These are phyloP conservation scores for Myriosclerotinia curreyana DNA, from an alignment of 2,329 filamentous ascomycete species.

Conservation along the genomic window DNA sequence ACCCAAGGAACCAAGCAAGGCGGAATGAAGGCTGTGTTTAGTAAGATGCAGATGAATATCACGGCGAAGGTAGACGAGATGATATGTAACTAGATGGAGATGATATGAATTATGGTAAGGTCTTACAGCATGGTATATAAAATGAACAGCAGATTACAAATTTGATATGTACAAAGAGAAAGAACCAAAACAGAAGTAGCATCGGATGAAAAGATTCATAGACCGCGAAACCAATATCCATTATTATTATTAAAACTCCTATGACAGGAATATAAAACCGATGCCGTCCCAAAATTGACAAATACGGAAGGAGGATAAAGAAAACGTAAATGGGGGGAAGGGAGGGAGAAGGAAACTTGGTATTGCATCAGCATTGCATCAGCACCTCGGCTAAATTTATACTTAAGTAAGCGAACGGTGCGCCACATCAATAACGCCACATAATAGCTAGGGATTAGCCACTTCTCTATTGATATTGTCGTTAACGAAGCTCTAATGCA, in stretches of 20 bases:
- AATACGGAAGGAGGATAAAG: slow-evolving; percentile 2
- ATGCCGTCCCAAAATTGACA: not conserved
- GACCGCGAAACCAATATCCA: not conserved
- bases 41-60: not conserved
- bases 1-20: slow-evolving; percentile 5
- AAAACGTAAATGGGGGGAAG: not conserved
- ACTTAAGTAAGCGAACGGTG: too few relatives aligned
- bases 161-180: not conserved
- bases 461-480: too few relatives aligned
- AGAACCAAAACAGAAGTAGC: not conserved
- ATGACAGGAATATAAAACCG: not conserved
- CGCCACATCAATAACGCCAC: too few relatives aligned
- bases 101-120: not conserved
- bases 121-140: not conserved
- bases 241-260: not conserved
- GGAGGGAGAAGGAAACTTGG: not conserved
- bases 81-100: not conserved
- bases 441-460: too few relatives aligned
- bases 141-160: not conserved
- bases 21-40: slow-evolving; percentile 1
- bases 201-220: not conserved
- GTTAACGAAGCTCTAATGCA: too few relatives aligned
- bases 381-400: too few relatives aligned
- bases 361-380: too few relatives aligned
- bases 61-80: slow-evolving; percentile 3